These are phyloP conservation scores for Debaryomyces psychrophilus DNA, from an alignment of 1,139 yeast species.

Conservation along the genomic window DNA sequence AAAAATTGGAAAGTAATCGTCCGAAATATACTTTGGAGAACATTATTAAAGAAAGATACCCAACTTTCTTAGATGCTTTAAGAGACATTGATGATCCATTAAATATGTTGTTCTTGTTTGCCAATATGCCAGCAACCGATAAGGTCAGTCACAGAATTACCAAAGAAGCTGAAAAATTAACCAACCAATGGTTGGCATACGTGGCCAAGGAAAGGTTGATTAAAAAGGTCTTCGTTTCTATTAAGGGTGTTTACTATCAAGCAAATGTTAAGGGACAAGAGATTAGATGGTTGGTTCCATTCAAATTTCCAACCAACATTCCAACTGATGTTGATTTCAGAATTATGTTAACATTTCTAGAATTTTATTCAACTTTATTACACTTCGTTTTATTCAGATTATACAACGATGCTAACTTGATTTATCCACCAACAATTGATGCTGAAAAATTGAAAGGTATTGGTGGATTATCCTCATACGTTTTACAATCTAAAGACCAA, in stretches of 20 bases:
- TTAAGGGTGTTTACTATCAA: slow-evolving; percentile 96
- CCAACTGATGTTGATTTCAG: slow-evolving; percentile 95
- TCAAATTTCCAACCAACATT: slow-evolving; percentile 92
- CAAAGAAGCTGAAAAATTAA: slow-evolving; percentile 79
- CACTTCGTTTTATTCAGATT: slow-evolving; percentile 86
- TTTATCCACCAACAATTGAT: slow-evolving; percentile 90
- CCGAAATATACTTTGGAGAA: slow-evolving; percentile 88
- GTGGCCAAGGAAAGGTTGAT: slow-evolving; percentile 83
- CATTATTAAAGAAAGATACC: slow-evolving; percentile 92
- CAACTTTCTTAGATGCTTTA: slow-evolving; percentile 88
- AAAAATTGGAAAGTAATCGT: slow-evolving; percentile 76
- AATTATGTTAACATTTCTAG: slow-evolving; percentile 95
- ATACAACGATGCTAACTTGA: slow-evolving; percentile 80
- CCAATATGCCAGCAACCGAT: slow-evolving; percentile 94
- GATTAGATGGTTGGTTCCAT: slow-evolving; percentile 94
- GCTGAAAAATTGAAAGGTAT: slow-evolving; percentile 72
- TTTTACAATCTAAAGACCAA: slow-evolving; percentile 53
- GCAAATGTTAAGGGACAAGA: slow-evolving; percentile 91
- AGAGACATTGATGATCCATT: slow-evolving; percentile 95
- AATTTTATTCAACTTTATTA: slow-evolving; percentile 88
- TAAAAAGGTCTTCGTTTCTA: slow-evolving; percentile 90
- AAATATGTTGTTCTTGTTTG: slow-evolving; percentile 90
- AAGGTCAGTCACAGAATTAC: slow-evolving; percentile 78
- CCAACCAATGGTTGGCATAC: slow-evolving; percentile 95
- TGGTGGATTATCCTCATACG: slow-evolving; percentile 87